phyloP scores from a whole-genome alignment of 1,284 basidiomycete genomes.

The Malassezia psittaci region DNA sequence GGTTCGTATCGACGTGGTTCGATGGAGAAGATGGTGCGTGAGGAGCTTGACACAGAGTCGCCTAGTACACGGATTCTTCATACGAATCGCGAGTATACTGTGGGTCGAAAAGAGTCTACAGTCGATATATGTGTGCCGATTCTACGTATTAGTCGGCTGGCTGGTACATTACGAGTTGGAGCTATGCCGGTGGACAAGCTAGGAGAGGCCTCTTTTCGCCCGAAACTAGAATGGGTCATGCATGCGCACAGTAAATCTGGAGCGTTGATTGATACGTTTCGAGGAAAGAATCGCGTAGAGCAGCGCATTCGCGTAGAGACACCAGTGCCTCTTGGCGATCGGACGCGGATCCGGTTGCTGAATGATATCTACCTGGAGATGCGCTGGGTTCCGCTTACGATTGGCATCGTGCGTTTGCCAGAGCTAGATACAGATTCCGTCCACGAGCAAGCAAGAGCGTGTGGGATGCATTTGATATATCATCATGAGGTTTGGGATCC shows the following conservation, averaged over 20 bases:
- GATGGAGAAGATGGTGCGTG: conserved; percentile 11
- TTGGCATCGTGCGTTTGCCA: conserved; percentile 5
- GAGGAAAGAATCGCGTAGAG: conserved; percentile 15
- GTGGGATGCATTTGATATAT: conserved; percentile 9
- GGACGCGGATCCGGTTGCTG: conserved; percentile 5
- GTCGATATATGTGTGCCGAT: conserved; percentile 12
- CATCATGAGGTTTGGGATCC: background rate
- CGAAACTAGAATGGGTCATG: conserved; percentile 12
- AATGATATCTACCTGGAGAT: conserved; percentile 4
- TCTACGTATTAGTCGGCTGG: conserved; percentile 8
- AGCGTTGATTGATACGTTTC: background rate
- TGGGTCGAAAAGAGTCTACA: conserved; percentile 11
- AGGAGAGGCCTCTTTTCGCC: background rate
- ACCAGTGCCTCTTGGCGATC: conserved; percentile 1
- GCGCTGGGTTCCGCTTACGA: conserved; percentile 5
- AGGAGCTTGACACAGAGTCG: background rate
- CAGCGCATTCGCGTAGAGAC: conserved; percentile 13
- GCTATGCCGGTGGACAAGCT: background rate
- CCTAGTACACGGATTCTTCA: conserved; percentile 1
- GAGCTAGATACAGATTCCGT: background rate
- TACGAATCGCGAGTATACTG: background rate
- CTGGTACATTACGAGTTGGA: conserved; percentile 6
- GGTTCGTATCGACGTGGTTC: conserved; percentile 1
- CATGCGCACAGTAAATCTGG: conserved; percentile 11
- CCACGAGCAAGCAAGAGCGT: background rate